Percentiles rank a stretch among this genome's conserved stretches.
Conservation (phyloP, 768 basidiomycete species). For the Pisolithus marmoratus region DNA sequence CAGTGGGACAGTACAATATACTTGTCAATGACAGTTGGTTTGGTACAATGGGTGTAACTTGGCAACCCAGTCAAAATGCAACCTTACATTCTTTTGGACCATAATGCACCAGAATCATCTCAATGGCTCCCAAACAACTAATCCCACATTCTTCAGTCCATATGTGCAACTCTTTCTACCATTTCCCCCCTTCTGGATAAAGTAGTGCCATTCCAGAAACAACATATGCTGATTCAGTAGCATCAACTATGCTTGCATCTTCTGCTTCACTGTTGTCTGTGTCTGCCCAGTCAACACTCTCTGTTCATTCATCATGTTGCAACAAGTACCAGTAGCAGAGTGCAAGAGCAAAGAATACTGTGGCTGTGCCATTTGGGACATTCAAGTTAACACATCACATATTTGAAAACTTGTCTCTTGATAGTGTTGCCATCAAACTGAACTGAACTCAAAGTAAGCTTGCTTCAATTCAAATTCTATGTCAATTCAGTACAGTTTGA, state of each 20-base stretch:
- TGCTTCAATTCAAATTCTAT: no score
- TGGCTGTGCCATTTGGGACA: no score
- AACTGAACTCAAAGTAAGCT: no score
- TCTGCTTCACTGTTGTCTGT: conserved; percentile 29
- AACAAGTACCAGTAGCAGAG: no score
- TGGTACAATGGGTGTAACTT: conserved; percentile 45
- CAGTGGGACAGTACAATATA: conserved; percentile 45
- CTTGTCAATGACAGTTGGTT: conserved; percentile 77
- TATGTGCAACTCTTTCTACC: conserved; percentile 41
- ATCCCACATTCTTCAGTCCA: conserved; percentile 76
- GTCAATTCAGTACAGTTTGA: no score
- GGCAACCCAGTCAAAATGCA: conserved; percentile 48
- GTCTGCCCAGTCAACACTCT: conserved; percentile 26
- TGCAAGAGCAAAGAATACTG: no score
- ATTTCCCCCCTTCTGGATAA: conserved; percentile 3
- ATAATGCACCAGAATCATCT: conserved; percentile 57
- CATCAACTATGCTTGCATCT: conserved; percentile 43
- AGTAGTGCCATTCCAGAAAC: conserved; percentile 48
- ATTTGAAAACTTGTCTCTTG: no score
- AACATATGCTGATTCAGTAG: conserved; percentile 62
- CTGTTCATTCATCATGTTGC: conserved; percentile 33
- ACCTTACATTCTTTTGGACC: conserved; percentile 75
- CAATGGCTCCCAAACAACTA: conserved; percentile 54
- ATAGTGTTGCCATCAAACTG: no score
- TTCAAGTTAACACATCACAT: no score